phyloP scores from a whole-genome alignment of 1,284 basidiomycete genomes.

The Trametes pubescens region DNA sequence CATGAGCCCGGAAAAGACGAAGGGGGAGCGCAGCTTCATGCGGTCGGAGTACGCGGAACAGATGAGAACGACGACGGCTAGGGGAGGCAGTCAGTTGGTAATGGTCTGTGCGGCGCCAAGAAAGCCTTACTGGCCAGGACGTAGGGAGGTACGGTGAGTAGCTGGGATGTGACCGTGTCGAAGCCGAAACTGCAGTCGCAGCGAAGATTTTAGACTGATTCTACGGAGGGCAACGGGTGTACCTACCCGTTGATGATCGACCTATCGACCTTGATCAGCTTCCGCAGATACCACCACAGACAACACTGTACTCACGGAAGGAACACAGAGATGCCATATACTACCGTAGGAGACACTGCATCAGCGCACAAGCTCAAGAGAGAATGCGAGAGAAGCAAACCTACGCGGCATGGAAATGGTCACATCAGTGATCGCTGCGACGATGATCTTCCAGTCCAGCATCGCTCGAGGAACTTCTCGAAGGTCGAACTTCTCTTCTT shows the following conservation, averaged over 20 bases:
- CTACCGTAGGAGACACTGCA: conserved; percentile 3
- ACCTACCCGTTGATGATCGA: conserved; percentile 65
- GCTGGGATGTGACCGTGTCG: conserved; percentile 61
- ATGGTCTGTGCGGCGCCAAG: background rate
- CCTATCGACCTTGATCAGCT: conserved; percentile 41
- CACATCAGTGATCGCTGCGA: conserved; percentile 65
- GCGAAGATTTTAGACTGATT: background rate
- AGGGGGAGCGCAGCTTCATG: conserved; percentile 61
- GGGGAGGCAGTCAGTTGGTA: background rate
- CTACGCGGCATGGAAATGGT: background rate
- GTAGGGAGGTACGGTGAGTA: conserved; percentile 78
- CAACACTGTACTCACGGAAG: conserved; percentile 28
- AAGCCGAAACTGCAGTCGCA: conserved; percentile 59
- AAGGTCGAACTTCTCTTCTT: conserved; percentile 65
- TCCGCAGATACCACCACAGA: background rate
- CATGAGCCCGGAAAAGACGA: conserved; percentile 61
- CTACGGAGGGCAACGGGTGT: too few species aligned
- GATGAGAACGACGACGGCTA: conserved; percentile 59
- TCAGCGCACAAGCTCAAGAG: background rate
- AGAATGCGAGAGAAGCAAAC: background rate
- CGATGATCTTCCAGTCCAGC: conserved; percentile 68
- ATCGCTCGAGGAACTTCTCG: conserved; percentile 64
- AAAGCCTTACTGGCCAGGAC: conserved; percentile 59
- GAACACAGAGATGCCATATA: conserved; percentile 33
- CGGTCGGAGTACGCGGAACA: conserved; percentile 70